Base-by-base conservation (phyloP, 169 alveolate genomes). In the Plasmodium adleri region DNA sequence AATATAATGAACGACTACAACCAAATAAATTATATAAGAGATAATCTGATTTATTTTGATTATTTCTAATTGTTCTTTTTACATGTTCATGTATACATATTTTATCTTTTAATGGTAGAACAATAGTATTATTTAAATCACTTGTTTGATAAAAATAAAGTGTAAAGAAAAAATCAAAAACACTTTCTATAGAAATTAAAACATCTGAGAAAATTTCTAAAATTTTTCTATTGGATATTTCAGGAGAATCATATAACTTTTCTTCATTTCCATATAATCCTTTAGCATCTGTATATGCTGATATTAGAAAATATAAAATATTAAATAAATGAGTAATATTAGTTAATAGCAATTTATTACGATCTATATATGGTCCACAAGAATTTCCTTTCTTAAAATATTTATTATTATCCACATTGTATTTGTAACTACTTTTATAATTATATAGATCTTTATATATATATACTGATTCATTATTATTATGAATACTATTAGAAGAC, bases 101-200 rank as follows among this genome's bases (percentile, higher is more conserved):
- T 59, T 83, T 83, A 58, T 83, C 91, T 73, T 70, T 83, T 32
- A 71, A 52, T 12, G 54, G 91, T 63, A 83, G 20, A 58, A 45
- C 43, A 26, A 83, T 39, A 32, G 39, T 71, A 43, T 54, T 39
- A 13, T 58, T 68, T 28, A 49, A 68, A 26, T 83, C 91, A 71
- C 54, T 83, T 24, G 91, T 83, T 72, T 83, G 91, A 58, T 70
- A 70, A 70, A 83, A 83, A 71, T 83, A 83, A 13, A 83, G 54
- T 9, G 83, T 83, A 59, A 70, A 83, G 64, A 24, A 83, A 70
- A 58, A 83, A 62, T 83, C 91, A 62, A 68, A 83, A 13, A 70
- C 85, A 28, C 74, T 67, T 59, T 83, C 91, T 15, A 83, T 83
- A 13, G 86, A 68, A 58, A 70, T 39, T 24, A 83, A 59, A 3